Evolutionary conservation across 1,284 basidiomycete species (phyloP).

Genomic region (Ustilago bromivora): DNA sequence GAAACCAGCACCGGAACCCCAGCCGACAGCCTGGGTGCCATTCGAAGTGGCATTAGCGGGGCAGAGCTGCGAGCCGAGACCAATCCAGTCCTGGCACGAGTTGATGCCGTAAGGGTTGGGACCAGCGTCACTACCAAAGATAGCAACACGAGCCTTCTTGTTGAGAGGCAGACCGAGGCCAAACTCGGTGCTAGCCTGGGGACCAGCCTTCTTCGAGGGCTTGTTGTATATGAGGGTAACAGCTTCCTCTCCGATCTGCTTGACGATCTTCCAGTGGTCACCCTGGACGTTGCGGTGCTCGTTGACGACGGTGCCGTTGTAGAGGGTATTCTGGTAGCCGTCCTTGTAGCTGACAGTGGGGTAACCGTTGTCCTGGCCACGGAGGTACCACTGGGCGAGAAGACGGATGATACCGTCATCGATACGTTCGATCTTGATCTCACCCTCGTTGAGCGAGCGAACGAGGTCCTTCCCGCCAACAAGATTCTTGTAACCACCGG

Average conservation of each 20-base stretch:
- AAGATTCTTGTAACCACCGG: constrained; percentile 35
- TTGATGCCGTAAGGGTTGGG: constrained; percentile 43
- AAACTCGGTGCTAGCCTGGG: constrained; percentile 26
- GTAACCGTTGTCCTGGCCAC: constrained; percentile 32
- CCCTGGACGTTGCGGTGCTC: constrained; percentile 43
- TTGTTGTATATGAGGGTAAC: constrained; percentile 50
- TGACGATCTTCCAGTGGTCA: constrained; percentile 45
- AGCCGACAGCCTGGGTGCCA: constrained; percentile 37
- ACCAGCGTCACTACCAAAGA: constrained; percentile 50
- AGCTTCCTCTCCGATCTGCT: constrained; percentile 35
- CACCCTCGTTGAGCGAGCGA: constrained; percentile 29
- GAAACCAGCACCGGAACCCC: constrained; percentile 44
- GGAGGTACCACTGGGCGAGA: constrained; percentile 38
- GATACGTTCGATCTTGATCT: constrained; percentile 46
- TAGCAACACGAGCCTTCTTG: constrained; percentile 33
- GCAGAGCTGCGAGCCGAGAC: constrained; percentile 56
- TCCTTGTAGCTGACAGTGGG: constrained; percentile 47
- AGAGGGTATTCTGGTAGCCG: constrained; percentile 41
- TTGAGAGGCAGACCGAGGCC: constrained; percentile 40
- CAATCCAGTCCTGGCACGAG: constrained; percentile 34
- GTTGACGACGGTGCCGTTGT: constrained; percentile 39
- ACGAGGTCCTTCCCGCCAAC: constrained; percentile 37
- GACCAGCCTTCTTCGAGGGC: constrained; percentile 39
- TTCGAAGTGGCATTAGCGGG: constrained; percentile 40
- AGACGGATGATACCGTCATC: constrained; percentile 43